phyloP scores from a whole-genome alignment of 1,284 basidiomycete species.

The Cutaneotrichosporon cutaneum region DNA sequence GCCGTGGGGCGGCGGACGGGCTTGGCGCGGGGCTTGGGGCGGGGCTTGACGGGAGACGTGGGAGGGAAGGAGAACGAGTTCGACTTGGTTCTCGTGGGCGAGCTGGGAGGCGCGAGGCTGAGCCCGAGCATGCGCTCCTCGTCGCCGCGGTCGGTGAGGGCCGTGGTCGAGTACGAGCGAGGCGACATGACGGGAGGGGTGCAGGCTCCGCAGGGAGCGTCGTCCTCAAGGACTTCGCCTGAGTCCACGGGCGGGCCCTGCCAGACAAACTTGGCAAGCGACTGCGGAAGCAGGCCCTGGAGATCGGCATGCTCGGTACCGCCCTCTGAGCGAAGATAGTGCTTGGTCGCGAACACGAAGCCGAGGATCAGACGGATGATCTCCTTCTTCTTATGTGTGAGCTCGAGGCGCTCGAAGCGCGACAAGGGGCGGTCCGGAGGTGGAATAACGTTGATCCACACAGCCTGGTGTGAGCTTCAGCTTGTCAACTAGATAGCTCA shows the following conservation, averaged over 20 bases:
- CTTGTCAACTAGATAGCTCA: neutral
- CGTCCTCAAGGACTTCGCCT: neutral
- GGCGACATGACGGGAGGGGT: slow-evolving; percentile 14
- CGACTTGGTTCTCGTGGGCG: neutral
- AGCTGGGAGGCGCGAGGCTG: slow-evolving; percentile 2
- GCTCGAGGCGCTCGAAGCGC: slow-evolving; percentile 52
- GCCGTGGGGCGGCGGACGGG: slow-evolving; percentile 42
- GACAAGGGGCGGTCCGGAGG: slow-evolving; percentile 50
- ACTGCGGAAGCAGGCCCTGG: slow-evolving; percentile 39
- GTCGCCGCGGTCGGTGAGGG: slow-evolving; percentile 2
- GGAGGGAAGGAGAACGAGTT: slow-evolving; percentile 3
- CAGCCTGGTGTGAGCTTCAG: slow-evolving; percentile 45
- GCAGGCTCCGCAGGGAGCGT: neutral
- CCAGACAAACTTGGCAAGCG: slow-evolving; percentile 31
- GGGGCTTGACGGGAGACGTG: neutral
- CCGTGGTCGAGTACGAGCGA: slow-evolving; percentile 6
- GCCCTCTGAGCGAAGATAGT: slow-evolving; percentile 48
- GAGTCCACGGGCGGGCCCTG: neutral
- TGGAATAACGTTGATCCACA: slow-evolving; percentile 76
- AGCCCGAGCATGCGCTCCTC: slow-evolving; percentile 23
- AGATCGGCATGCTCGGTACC: slow-evolving; percentile 48
- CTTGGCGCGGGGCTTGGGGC: slow-evolving; percentile 7
- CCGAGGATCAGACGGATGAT: slow-evolving; percentile 65
- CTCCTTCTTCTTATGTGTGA: slow-evolving; percentile 69
- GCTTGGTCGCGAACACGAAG: slow-evolving; percentile 43